phyloP scores from a whole-genome alignment of 345 rosid genomes.

The Hibiscus trionum region DNA sequence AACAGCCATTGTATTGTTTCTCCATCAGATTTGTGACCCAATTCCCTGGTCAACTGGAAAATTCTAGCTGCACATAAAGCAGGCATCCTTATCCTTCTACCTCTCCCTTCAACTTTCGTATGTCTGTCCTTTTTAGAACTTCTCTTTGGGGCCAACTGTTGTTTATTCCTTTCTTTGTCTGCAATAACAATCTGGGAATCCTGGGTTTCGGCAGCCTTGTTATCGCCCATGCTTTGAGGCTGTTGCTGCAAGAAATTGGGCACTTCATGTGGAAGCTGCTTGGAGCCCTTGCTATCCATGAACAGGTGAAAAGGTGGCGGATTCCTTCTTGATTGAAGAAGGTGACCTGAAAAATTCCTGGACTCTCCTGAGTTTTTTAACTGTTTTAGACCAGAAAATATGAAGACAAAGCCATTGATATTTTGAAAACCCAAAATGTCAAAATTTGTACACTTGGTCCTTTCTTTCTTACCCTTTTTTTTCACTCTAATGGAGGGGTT shows the following conservation, averaged over 20 bases:
- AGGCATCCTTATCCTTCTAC: conserved; percentile 93
- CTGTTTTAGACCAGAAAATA: conserved; percentile 28
- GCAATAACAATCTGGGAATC: conserved; percentile 70
- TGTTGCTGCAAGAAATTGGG: conserved; percentile 48
- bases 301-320: conserved; percentile 13
- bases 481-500: not conserved
- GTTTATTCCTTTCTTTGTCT: conserved; percentile 60
- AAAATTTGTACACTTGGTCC: not conserved
- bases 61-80: conserved; percentile 93
- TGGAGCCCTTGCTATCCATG: conserved; percentile 61
- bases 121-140: conserved; percentile 89
- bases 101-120: conserved; percentile 94
- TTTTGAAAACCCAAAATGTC: conserved; percentile 23
- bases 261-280: conserved; percentile 37
- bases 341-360: conserved; percentile 45
- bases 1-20: conserved; percentile 93
- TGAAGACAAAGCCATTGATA: conserved; percentile 13
- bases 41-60: conserved; percentile 87
- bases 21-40: conserved; percentile 96
- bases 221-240: conserved; percentile 31
- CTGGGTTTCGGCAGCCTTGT: conserved; percentile 53
- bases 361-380: conserved; percentile 44
- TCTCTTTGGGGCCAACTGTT: conserved; percentile 50
- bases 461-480: not conserved
- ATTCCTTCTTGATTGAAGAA: conserved; percentile 34